phyloP scores from a whole-genome alignment of 345 rosid species.

The Cardamine chenopodiifolia region DNA sequence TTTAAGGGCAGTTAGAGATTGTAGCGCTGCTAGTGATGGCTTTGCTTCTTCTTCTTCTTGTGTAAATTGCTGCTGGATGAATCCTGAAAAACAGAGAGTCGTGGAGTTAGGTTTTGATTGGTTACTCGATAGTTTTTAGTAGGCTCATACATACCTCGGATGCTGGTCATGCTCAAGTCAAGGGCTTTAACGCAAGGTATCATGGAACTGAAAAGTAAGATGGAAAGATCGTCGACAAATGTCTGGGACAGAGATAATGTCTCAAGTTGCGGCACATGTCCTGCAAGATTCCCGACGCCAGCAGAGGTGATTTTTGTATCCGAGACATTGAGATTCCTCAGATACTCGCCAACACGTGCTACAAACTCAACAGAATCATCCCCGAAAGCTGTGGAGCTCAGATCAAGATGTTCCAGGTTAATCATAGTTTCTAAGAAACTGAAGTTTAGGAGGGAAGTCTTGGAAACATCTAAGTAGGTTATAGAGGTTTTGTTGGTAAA shows the following conservation, averaged over 20 bases:
- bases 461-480: conserved; percentile 65
- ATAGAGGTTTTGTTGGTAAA: conserved; percentile 52
- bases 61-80: conserved; percentile 44
- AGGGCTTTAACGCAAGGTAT: conserved; percentile 64
- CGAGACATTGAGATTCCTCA: conserved; percentile 67
- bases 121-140: not conserved
- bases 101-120: not conserved
- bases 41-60: conserved; percentile 40
- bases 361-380: conserved; percentile 70
- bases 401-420: conserved; percentile 70
- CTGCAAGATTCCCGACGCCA: conserved; percentile 63
- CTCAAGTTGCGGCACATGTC: conserved; percentile 70
- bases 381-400: conserved; percentile 58
- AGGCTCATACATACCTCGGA: conserved; percentile 55
- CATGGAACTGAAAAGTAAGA: conserved; percentile 54
- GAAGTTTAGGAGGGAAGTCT: conserved; percentile 58
- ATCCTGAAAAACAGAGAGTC: conserved; percentile 53
- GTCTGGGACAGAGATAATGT: conserved; percentile 61
- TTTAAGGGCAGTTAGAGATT: conserved; percentile 53
- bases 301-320: conserved; percentile 69
- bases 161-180: conserved; percentile 72
- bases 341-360: conserved; percentile 58
- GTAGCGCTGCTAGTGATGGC: conserved; percentile 56
- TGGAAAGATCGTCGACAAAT: conserved; percentile 59
- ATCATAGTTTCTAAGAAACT: conserved; percentile 60